Evolutionary conservation across 495 filamentous ascomycete species (phyloP).

Genomic region (Xylaria intraflava): DNA sequence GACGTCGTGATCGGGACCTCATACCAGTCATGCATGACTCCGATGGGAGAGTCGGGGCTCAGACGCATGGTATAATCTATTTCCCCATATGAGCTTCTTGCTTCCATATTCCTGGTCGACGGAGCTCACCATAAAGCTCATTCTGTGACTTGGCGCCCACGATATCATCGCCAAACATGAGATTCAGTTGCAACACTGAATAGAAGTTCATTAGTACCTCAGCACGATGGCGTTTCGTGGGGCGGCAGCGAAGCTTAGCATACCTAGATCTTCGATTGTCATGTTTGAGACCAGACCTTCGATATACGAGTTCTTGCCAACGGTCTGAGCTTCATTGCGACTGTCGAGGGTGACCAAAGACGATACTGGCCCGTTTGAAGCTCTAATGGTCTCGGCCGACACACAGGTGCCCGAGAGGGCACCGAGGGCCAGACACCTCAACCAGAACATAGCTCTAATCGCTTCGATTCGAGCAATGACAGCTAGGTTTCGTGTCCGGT

Average conservation of each 20-base stretch:
- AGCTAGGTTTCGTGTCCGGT: neutral
- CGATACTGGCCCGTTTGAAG: neutral
- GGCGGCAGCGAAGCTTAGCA: neutral
- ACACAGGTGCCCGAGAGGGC: neutral
- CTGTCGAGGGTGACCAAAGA: neutral
- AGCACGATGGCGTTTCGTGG: neutral
- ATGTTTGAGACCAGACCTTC: conserved; percentile 23
- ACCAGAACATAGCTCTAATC: neutral
- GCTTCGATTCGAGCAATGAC: neutral
- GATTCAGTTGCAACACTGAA: conserved; percentile 34
- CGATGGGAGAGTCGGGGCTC: conserved; percentile 26
- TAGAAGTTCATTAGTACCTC: neutral
- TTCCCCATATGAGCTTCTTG: conserved; percentile 1
- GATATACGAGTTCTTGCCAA: conserved; percentile 19
- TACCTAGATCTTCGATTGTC: conserved; percentile 27
- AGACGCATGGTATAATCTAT: conserved; percentile 30
- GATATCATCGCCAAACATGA: conserved; percentile 40
- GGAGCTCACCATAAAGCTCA: conserved; percentile 30
- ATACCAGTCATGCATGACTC: conserved; percentile 28
- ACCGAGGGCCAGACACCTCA: neutral
- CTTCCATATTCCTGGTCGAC: neutral
- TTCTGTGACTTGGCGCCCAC: conserved; percentile 35
- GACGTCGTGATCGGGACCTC: neutral
- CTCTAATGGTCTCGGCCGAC: neutral
- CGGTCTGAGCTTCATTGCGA: neutral